A percentile compares a stretch with the other conserved stretches of the same genome.
Conservation (phyloP, 2,329 filamentous ascomycete genomes). For the Hypomyces perniciosus region DNA sequence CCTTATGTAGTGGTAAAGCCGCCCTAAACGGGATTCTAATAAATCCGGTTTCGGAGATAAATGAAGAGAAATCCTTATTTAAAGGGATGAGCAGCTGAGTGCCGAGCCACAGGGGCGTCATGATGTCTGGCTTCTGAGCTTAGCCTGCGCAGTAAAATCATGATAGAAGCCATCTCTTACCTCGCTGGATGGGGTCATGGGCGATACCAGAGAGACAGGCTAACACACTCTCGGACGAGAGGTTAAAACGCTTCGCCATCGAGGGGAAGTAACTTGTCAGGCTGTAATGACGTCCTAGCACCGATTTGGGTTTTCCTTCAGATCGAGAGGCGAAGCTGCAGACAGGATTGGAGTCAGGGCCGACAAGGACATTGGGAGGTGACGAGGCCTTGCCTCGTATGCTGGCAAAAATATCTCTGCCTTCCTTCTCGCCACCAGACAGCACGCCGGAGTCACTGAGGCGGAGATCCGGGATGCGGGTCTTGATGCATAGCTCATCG, state of each 20-base stretch:
- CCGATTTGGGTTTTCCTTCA: conserved; percentile 80
- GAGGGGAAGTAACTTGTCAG: conserved; percentile 83
- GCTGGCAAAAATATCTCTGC: conserved; percentile 59
- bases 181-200: conserved; percentile 39
- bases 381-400: conserved; percentile 45
- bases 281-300: conserved; percentile 79
- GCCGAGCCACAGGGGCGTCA: conserved; percentile 83
- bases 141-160: neutral
- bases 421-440: conserved; percentile 59
- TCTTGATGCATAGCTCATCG: conserved; percentile 65
- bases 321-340: conserved; percentile 68
- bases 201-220: conserved; percentile 75
- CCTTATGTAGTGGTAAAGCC: too few species aligned
- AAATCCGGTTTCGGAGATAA: too few species aligned
- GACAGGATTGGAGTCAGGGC: conserved; percentile 77
- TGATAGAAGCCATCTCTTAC: neutral
- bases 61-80: too few species aligned
- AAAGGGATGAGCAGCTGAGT: conserved; percentile 75
- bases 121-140: conserved; percentile 55
- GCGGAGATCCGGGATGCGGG: conserved; percentile 66
- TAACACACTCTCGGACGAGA: conserved; percentile 68
- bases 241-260: conserved; percentile 81
- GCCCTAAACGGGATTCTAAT: too few species aligned
- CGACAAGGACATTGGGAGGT: conserved; percentile 68
- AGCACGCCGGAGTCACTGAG: conserved; percentile 67